Evolutionary conservation across 306 rosid genomes (phyloP).

Genomic region (Crotalaria pallida): DNA sequence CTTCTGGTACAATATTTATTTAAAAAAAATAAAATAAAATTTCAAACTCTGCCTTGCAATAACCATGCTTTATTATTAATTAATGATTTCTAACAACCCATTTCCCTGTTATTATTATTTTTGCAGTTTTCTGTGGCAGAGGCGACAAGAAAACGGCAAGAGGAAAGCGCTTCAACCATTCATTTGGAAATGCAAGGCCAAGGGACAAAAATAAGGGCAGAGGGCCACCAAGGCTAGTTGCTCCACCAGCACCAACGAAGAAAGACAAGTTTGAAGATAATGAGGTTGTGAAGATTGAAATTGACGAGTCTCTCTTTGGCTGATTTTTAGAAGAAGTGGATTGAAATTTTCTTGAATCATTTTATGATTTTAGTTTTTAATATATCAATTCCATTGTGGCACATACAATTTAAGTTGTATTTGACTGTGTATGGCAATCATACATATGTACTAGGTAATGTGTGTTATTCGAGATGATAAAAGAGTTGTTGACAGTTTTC

Average conservation of each 20-base stretch:
- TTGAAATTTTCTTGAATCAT: slow-evolving; percentile 26
- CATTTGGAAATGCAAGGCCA: slow-evolving; percentile 80
- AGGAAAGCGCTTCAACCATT: slow-evolving; percentile 85
- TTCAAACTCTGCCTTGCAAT: neutral
- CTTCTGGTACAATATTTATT: slow-evolving; percentile 43
- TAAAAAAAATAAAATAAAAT: neutral
- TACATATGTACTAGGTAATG: too few relatives aligned
- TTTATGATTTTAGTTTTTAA: slow-evolving; percentile 15
- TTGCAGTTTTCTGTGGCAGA: slow-evolving; percentile 68
- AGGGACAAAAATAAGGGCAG: slow-evolving; percentile 73
- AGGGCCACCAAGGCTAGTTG: slow-evolving; percentile 61
- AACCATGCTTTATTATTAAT: neutral
- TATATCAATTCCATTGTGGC: slow-evolving; percentile 12
- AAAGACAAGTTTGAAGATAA: slow-evolving; percentile 62
- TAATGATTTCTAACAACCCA: slow-evolving; percentile 12
- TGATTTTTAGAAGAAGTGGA: slow-evolving; percentile 11
- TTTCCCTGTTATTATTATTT: neutral
- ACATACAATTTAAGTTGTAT: slow-evolving; percentile 6
- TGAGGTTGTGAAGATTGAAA: slow-evolving; percentile 58
- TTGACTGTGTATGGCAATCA: too few relatives aligned
- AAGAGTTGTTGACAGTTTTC: too few relatives aligned
- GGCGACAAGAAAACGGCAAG: slow-evolving; percentile 73
- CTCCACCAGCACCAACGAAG: slow-evolving; percentile 48
- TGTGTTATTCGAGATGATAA: too few relatives aligned
- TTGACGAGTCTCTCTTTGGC: slow-evolving; percentile 51